Conservation (phyloP, 495 filamentous ascomycete species). For the Evernia prunastri region DNA sequence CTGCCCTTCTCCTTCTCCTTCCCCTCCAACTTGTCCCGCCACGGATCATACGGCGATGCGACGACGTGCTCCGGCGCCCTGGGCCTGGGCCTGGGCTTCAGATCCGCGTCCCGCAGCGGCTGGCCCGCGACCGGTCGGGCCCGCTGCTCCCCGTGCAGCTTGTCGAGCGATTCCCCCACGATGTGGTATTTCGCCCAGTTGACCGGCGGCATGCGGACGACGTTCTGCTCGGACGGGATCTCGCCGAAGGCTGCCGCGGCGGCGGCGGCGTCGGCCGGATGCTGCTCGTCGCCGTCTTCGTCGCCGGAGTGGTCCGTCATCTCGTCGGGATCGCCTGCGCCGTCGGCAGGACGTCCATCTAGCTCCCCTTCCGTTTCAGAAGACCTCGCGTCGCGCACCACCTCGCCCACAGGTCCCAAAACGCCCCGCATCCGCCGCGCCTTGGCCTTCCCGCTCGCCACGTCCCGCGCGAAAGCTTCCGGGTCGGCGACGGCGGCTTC, state of each 20-base stretch:
- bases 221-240: conserved; percentile 71
- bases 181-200: conserved; percentile 90
- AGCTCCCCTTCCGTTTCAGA: conserved; percentile 26
- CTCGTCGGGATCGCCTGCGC: conserved; percentile 37
- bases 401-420: neutral
- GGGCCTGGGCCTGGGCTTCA: conserved; percentile 31
- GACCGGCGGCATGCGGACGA: conserved; percentile 76
- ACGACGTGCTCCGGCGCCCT: conserved; percentile 51
- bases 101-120: conserved; percentile 39
- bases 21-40: conserved; percentile 53
- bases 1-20: neutral
- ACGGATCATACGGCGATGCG: conserved; percentile 69
- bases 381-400: conserved; percentile 37
- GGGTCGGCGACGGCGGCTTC: conserved; percentile 60
- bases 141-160: conserved; percentile 72
- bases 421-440: conserved; percentile 35
- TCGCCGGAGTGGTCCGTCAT: conserved; percentile 22
- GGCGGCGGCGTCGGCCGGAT: no score
- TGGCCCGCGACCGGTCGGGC: conserved; percentile 53
- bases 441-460: conserved; percentile 50
- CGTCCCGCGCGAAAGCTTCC: conserved; percentile 55
- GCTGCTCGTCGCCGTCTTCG: conserved; percentile 30
- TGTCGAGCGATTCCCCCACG: conserved; percentile 71
- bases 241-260: conserved; percentile 42
- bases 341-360: conserved; percentile 23